These are phyloP conservation scores for Claviceps spartinae DNA, from an alignment of 2,329 filamentous ascomycete species.

Conservation along the genomic window DNA sequence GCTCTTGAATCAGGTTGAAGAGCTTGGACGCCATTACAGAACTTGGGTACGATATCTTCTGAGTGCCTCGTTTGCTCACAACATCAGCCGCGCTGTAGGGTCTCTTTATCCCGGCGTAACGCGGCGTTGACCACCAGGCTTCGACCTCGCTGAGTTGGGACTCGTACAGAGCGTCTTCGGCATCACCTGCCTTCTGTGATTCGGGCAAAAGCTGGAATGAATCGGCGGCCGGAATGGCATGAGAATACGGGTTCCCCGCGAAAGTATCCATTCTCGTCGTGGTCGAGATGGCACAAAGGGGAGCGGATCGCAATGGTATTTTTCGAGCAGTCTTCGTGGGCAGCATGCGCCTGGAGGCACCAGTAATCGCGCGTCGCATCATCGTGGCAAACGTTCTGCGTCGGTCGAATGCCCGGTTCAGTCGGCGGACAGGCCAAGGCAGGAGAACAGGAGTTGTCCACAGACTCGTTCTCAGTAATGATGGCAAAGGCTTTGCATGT, in stretches of 20 bases:
- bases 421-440: neutral
- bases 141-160: slow-evolving; percentile 75
- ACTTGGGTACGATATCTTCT: slow-evolving; percentile 80
- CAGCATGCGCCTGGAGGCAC: slow-evolving; percentile 16
- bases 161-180: slow-evolving; percentile 77
- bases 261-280: slow-evolving; percentile 18
- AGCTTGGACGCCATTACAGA: slow-evolving; percentile 92
- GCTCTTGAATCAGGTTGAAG: slow-evolving; percentile 74
- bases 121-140: slow-evolving; percentile 77
- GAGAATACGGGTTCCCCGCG: slow-evolving; percentile 15
- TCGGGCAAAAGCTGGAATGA: slow-evolving; percentile 78
- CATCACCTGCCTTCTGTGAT: slow-evolving; percentile 58
- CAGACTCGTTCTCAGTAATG: neutral
- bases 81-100: slow-evolving; percentile 86
- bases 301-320: slow-evolving; percentile 8
- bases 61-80: slow-evolving; percentile 79
- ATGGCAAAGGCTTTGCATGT: neutral
- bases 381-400: slow-evolving; percentile 8
- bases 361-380: slow-evolving; percentile 21
- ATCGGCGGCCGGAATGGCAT: slow-evolving; percentile 41
- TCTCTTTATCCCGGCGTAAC: slow-evolving; percentile 79
- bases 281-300: slow-evolving; percentile 18
- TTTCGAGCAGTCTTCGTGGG: slow-evolving; percentile 10
- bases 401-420: neutral
- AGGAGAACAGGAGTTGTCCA: neutral